Base-by-base conservation (phyloP, 345 rosid genomes). In the Zanthoxylum bungeanum region DNA sequence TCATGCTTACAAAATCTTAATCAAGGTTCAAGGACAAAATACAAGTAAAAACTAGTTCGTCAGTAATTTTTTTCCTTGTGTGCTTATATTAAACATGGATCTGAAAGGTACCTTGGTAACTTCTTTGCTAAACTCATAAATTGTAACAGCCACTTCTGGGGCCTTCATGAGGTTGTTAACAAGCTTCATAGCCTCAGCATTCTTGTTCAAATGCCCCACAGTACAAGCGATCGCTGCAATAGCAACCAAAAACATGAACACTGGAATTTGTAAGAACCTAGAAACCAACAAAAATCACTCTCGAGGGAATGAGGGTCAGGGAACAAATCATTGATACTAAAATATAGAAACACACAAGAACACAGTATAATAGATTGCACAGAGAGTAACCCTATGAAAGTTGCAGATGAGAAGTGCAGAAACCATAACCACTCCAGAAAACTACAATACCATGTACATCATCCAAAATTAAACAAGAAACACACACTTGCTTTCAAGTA, bases 131-230 rank as follows among this genome's bases (percentile, higher is more conserved):
- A 93, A 93, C 71, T 89, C 98, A 75, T 83, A 88, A 97, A 93
- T 93, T 1, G 97, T 91, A 36, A 68, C 89, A 60, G 97, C 96
- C 82, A 93, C 76, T 75, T 89, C 90, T 17, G 98, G 96, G 69
- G 96, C 98, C 57, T 93, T 93, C 96, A 91, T 87, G 57, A 93
- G 96, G 77, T 89, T 77, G 80, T 89, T 93, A 37, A 93, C 98
- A 64, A 93, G 92, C 83, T 91, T 91, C 97, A 93, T 93, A 71
- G 91, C 98, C 83, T 93, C 97, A 69, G 95, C 87, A 81, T 93
- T 89, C 85, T 91, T 88, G 50, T 92, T 82, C 44, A 93, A 75
- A 79, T 89, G 98, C 56, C 93, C 98, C 80, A 91, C 97, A 11
- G 97, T 91, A 55, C 91, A 88, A 33, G 97, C 93, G 83, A 91